phyloP scores from a whole-genome alignment of 1,284 basidiomycete species.

The Cutaneotrichosporon sp. region DNA sequence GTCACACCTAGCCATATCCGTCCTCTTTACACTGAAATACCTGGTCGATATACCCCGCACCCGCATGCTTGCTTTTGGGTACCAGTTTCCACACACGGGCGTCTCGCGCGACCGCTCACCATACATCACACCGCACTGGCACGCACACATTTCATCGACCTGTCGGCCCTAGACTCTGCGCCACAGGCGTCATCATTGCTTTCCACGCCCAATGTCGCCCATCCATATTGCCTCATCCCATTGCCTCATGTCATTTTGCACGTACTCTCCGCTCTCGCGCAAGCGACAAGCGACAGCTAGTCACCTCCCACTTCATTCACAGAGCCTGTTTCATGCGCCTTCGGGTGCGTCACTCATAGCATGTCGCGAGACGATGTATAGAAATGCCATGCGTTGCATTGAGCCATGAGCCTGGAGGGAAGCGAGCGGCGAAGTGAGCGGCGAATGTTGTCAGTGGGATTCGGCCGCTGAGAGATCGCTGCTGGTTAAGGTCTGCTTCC shows the following conservation, averaged over 20 bases:
- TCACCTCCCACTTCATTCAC: constrained; percentile 8
- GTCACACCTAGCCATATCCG: background rate
- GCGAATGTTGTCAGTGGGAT: background rate
- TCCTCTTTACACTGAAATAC: background rate
- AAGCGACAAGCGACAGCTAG: constrained; percentile 5
- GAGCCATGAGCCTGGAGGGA: background rate
- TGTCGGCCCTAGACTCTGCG: background rate
- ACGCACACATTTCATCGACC: constrained; percentile 6
- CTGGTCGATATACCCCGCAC: constrained; percentile 8
- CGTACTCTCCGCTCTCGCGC: background rate
- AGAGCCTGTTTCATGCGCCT: constrained; percentile 14
- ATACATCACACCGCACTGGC: constrained; percentile 2
- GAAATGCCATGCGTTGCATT: background rate
- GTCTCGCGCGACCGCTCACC: background rate
- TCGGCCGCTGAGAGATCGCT: background rate
- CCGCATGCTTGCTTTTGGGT: constrained; percentile 8
- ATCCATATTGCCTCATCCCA: constrained; percentile 11
- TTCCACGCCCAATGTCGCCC: constrained; percentile 9
- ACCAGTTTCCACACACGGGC: constrained; percentile 1
- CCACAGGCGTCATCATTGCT: background rate
- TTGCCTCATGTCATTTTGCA: constrained; percentile 11
- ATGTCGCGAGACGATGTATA: constrained; percentile 24
- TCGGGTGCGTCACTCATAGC: constrained; percentile 22
- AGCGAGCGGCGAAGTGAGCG: too few relatives aligned
- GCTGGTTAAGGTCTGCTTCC: too few relatives aligned